A percentile compares a stretch with the other conserved stretches of the same genome.
These are phyloP conservation scores for Saccharum spontaneum DNA, from an alignment of 176 grass and related monocot genomes.

Conservation along the genomic window DNA sequence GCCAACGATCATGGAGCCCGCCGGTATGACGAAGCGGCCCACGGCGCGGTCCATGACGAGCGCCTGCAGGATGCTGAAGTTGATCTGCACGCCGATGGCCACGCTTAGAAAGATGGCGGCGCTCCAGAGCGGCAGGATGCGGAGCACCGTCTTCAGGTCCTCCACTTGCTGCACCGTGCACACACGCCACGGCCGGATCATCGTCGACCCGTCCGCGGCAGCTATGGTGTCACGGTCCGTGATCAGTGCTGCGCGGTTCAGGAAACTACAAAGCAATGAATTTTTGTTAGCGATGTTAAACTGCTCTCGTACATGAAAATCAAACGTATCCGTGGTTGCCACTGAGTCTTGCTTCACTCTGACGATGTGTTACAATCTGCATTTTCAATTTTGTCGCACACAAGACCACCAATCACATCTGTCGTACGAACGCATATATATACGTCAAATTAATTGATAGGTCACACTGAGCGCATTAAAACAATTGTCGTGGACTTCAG, in stretches of 20 bases:
- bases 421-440: too few relatives aligned
- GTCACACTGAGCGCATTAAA: too few relatives aligned
- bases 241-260: conserved; percentile 75
- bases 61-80: conserved; percentile 67
- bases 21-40: conserved; percentile 55
- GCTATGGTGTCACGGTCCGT: conserved; percentile 36
- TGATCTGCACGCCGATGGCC: conserved; percentile 58
- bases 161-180: conserved; percentile 78
- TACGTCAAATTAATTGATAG: too few relatives aligned
- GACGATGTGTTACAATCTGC: too few relatives aligned
- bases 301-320: too few relatives aligned
- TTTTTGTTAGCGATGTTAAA: neutral
- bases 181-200: conserved; percentile 46
- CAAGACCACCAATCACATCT: too few relatives aligned
- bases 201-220: conserved; percentile 4
- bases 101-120: conserved; percentile 51
- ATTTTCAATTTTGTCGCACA: too few relatives aligned
- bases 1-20: conserved; percentile 49
- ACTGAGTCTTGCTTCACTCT: too few relatives aligned
- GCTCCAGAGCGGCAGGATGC: conserved; percentile 65
- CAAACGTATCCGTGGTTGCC: too few relatives aligned
- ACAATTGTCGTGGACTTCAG: too few relatives aligned
- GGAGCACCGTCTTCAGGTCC: conserved; percentile 62
- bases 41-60: conserved; percentile 73
- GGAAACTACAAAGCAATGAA: conserved; percentile 27